Evolutionary conservation across 495 filamentous ascomycete species (phyloP), one percentile per base, ranked within the genome.

Genomic region (Pyronema omphalodes): DNA sequence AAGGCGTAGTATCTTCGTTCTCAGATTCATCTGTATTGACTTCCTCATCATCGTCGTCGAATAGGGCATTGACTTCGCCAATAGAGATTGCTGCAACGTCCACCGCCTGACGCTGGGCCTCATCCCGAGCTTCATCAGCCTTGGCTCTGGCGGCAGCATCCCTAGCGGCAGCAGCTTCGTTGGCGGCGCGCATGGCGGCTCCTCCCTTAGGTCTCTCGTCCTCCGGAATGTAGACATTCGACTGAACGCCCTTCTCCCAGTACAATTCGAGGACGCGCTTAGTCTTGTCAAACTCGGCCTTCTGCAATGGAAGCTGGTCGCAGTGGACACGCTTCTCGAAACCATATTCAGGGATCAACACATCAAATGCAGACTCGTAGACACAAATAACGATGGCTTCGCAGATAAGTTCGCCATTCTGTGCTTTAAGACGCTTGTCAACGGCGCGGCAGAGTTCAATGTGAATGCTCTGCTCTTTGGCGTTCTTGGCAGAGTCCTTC

Each of bases 281-380:
- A 60, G 89, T 85, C 75, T 95, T 98, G 66, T 93, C 80, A 68
- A 87, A 98, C 67, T 98, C 91, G 15, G 91, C 91, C 74, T 98
- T 98, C 77, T 95, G 94, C 57, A 98, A 71, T 11, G 91, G 91
- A 58, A 98, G 75, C 72, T 96, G 91, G 66, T 98, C 91, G 65
- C 91, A 98, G 68, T 98, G 91, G 51, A 98, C 91, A 58, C 91
- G 85, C 78, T 98, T 98, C 74, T 98, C 91, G 57, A 98, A 96
- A 44, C 91, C 91, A 69, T 84, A 98, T 61, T 98, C 93, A 23
- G 91, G 93, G 65, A 98, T 96, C 56, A 98, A 77, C 52, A 98
- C 86, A 67, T 98, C 91, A 63, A 98, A 98, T 41, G 91, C 91
- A 9, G 93, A 96, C 71, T 98, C 91, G 69, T 98, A 98, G 9